phyloP scores from a whole-genome alignment of 352 stramenopile species.

The Nothophytophthora sp. region DNA sequence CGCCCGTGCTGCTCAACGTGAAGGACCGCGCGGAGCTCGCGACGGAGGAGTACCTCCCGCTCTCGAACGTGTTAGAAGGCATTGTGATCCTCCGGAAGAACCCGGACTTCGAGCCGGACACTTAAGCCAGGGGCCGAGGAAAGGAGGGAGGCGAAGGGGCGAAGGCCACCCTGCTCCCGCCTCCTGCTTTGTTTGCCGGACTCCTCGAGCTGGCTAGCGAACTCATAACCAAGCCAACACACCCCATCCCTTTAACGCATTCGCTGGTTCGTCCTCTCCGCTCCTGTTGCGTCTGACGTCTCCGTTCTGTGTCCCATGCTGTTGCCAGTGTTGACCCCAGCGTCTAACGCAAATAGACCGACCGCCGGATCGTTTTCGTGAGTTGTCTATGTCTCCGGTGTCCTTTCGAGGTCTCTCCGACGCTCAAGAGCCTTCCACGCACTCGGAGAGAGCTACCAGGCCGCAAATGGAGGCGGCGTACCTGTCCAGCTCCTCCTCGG shows the following conservation, averaged over 20 bases:
- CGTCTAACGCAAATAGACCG: too few species aligned
- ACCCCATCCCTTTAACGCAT: slow-evolving; percentile 35
- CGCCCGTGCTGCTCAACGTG: slow-evolving; percentile 97
- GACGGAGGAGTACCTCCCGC: slow-evolving; percentile 96
- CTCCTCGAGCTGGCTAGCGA: slow-evolving; percentile 20
- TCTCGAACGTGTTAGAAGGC: slow-evolving; percentile 97
- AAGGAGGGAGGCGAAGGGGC: slow-evolving; percentile 2
- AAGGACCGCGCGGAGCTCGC: slow-evolving; percentile 98
- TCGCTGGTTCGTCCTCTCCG: too few species aligned
- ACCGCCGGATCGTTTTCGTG: too few species aligned
- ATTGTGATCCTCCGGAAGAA: slow-evolving; percentile 99
- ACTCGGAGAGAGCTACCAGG: not conserved
- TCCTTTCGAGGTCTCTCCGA: too few species aligned
- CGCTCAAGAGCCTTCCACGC: too few species aligned
- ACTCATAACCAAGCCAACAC: slow-evolving; percentile 31
- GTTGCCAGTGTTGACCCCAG: too few species aligned
- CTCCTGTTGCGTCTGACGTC: too few species aligned
- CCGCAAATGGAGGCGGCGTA: slow-evolving; percentile 19
- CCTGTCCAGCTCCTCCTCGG: slow-evolving; percentile 11
- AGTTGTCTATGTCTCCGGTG: too few species aligned
- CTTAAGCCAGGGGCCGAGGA: slow-evolving; percentile 39
- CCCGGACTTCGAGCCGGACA: slow-evolving; percentile 88
- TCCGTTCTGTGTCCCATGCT: too few species aligned
- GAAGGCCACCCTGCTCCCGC: slow-evolving; percentile 19
- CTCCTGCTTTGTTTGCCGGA: too few species aligned